Base-by-base conservation (phyloP, 371 early-diverging fungal genomes). In the Blakeslea trispora region DNA sequence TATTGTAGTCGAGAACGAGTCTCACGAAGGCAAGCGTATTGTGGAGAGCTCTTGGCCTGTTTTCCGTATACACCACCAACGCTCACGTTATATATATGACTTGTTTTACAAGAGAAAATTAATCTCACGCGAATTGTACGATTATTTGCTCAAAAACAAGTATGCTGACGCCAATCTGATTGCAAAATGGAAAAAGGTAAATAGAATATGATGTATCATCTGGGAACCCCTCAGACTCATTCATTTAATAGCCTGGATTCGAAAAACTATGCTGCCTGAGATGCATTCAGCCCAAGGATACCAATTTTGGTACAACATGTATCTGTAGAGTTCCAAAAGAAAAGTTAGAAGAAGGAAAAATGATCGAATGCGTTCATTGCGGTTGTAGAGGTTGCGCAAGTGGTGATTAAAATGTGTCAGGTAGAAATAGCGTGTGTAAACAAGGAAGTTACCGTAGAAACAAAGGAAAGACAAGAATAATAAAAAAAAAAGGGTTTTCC, bases 241-340 rank as follows among this genome's bases (percentile, higher is more conserved):
- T 39, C 50, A 35, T 39, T 41, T 53, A 47, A 23, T 70, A 93
- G 91, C 84, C 87, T 50, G 99, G 99, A 19, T 99, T 93, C 71
- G 99, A 99, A 69, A 94, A 94, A 61, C 81, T 99, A 46, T 99
- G 99, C 72, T 99, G 99, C 69, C 67, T 98, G 54, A 82, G 95
- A 47, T 99, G 99, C 71, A 93, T 99, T 48, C 99, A 99, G 63
- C 91, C 97, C 37, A 86, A 86, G 58, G 99, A 99, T 66, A 98
- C 96, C 28, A 98, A 96, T 72, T 95, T 92, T 79, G 98, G 97
- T 22, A 98, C 96, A 8, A 91, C 95, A 9, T 99, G 99, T 73
- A 90, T 97, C 9, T 99, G 99, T 81, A 88, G 99, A 55, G 98
- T 99, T 23, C 99, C 99, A 7, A 90, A 89, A 68, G 84, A 80